These are phyloP conservation scores for Coniferiporia sulphurascens DNA, from an alignment of 1,284 basidiomycete genomes.

Conservation along the genomic window DNA sequence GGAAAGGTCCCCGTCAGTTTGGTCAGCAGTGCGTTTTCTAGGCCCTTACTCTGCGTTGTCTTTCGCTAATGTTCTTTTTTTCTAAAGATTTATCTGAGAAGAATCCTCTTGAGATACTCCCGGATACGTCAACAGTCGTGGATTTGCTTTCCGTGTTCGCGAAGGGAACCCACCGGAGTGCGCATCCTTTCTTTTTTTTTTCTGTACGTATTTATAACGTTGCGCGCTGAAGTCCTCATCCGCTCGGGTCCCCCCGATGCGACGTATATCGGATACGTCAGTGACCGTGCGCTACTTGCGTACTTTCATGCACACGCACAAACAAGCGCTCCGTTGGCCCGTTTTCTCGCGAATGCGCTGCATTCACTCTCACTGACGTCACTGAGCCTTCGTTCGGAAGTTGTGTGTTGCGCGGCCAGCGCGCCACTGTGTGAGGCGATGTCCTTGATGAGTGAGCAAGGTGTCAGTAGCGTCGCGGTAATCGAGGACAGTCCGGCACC, in stretches of 20 bases:
- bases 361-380: conserved; percentile 57
- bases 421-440: conserved; percentile 68
- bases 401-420: conserved; percentile 53
- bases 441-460: conserved; percentile 74
- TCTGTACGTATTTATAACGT: conserved; percentile 1
- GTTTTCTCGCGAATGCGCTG: conserved; percentile 54
- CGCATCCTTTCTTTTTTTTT: conserved; percentile 16
- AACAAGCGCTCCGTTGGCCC: conserved; percentile 25
- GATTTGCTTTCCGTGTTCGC: conserved; percentile 62
- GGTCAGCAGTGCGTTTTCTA: conserved; percentile 59
- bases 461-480: conserved; percentile 74
- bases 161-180: conserved; percentile 65
- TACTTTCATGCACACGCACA: conserved; percentile 58
- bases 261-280: conserved; percentile 51
- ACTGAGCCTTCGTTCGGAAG: conserved; percentile 53
- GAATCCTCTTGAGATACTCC: conserved; percentile 62
- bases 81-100: conserved; percentile 73
- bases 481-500: conserved; percentile 43
- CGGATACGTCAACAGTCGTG: conserved; percentile 57
- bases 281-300: conserved; percentile 54
- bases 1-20: conserved; percentile 67
- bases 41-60: background rate
- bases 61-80: background rate
- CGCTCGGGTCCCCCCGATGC: conserved; percentile 30
- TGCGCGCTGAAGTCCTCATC: conserved; percentile 42